These are phyloP conservation scores for Moesziomyces sp. DNA, from an alignment of 1,284 basidiomycete genomes.

Conservation along the genomic window DNA sequence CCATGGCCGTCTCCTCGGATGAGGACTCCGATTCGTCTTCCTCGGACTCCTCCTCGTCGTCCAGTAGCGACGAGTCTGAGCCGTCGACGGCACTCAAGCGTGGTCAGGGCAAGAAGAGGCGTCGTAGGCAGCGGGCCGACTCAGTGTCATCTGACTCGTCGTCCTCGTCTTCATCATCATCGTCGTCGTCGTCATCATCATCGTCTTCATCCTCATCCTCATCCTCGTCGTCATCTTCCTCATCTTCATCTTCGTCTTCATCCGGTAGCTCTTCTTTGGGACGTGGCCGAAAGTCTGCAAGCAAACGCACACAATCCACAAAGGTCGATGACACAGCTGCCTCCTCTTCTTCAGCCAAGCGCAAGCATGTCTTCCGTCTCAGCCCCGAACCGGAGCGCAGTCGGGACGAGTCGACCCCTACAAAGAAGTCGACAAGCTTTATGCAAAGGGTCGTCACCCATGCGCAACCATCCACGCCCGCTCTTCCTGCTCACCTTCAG, in stretches of 20 bases:
- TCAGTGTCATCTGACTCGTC: slow-evolving; percentile 1
- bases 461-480: slow-evolving; percentile 3
- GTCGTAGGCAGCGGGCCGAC: background rate
- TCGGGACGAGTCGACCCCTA: background rate
- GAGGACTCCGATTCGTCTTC: slow-evolving; percentile 37
- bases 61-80: slow-evolving; percentile 16
- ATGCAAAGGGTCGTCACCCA: background rate
- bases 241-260: slow-evolving; percentile 21
- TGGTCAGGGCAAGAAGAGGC: too few relatives aligned
- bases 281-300: background rate
- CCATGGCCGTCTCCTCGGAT: slow-evolving; percentile 33
- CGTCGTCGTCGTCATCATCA: background rate
- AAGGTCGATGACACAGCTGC: background rate
- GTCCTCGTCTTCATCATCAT: background rate
- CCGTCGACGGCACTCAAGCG: too few relatives aligned
- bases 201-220: slow-evolving; percentile 9
- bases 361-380: slow-evolving; percentile 22
- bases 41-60: slow-evolving; percentile 25
- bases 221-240: slow-evolving; percentile 8
- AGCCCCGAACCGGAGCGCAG: slow-evolving; percentile 22
- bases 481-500: slow-evolving; percentile 13
- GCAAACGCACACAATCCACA: background rate
- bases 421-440: slow-evolving; percentile 1
- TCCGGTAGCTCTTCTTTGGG: slow-evolving; percentile 7
- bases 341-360: background rate